These are phyloP conservation scores for Melampsora larici-populina DNA, from an alignment of 1,284 basidiomycete species.

Conservation along the genomic window DNA sequence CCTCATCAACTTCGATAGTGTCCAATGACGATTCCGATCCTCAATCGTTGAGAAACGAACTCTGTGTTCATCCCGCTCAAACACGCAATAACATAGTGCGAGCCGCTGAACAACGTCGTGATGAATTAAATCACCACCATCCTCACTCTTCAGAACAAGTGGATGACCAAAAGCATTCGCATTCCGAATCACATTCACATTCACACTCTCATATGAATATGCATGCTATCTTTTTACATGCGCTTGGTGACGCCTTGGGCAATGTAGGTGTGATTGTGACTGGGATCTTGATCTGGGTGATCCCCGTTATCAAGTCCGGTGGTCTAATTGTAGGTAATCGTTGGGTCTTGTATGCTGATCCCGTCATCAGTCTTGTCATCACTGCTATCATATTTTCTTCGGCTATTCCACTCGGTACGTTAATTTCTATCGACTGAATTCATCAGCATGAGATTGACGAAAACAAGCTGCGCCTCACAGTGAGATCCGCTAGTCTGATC, in stretches of 20 bases:
- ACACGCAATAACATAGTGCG: slow-evolving; percentile 28
- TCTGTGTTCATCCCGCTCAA: slow-evolving; percentile 38
- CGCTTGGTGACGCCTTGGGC: slow-evolving; percentile 92
- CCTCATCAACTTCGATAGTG: slow-evolving; percentile 16
- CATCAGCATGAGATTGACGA: slow-evolving; percentile 14
- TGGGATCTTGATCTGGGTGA: slow-evolving; percentile 84
- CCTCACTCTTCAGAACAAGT: slow-evolving; percentile 29
- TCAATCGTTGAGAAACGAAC: background rate
- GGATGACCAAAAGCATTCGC: slow-evolving; percentile 43
- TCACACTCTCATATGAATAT: slow-evolving; percentile 85
- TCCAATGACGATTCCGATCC: background rate
- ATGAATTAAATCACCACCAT: slow-evolving; percentile 50
- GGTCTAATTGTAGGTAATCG: background rate
- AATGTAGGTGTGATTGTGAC: slow-evolving; percentile 96
- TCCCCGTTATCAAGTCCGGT: slow-evolving; percentile 15
- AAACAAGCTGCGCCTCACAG: slow-evolving; percentile 55
- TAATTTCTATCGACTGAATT: background rate
- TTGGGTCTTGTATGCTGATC: slow-evolving; percentile 82
- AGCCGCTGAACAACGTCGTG: slow-evolving; percentile 45
- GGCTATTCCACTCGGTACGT: slow-evolving; percentile 81
- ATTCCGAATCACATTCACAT: slow-evolving; percentile 38
- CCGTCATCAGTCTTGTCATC: slow-evolving; percentile 87
- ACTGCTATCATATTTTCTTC: slow-evolving; percentile 95
- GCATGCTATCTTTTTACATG: slow-evolving; percentile 88
- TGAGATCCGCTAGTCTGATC: slow-evolving; percentile 91